Conservation (phyloP, 352 stramenopile species). For the Pythium monospermum region DNA sequence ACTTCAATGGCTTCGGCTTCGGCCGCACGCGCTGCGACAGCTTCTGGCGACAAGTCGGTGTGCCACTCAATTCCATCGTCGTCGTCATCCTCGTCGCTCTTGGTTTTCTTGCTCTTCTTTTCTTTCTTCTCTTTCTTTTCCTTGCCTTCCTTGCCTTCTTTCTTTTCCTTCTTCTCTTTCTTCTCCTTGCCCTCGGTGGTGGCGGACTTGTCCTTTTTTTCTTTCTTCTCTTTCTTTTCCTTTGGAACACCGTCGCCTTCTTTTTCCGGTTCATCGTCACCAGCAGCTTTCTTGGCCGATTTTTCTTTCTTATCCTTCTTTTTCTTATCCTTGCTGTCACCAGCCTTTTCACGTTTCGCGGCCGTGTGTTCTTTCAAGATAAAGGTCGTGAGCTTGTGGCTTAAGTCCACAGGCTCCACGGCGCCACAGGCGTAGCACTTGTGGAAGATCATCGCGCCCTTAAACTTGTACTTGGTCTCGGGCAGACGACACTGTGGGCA, state of each 20-base stretch:
- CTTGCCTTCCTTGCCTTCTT: conserved; percentile 85
- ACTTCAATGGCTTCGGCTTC: conserved; percentile 82
- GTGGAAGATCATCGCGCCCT: conserved; percentile 95
- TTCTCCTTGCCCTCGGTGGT: conserved; percentile 53
- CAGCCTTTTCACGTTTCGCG: conserved; percentile 79
- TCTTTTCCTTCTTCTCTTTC: conserved; percentile 58
- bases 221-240: conserved; percentile 54
- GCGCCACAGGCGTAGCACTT: conserved; percentile 98
- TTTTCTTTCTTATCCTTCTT: conserved; percentile 72
- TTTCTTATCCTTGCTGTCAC: conserved; percentile 44
- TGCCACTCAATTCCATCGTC: conserved; percentile 83
- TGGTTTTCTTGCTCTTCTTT: conserved; percentile 79
- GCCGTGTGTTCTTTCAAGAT: conserved; percentile 96
- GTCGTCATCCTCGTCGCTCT: conserved; percentile 41
- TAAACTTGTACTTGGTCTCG: conserved; percentile 99
- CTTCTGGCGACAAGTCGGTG: conserved; percentile 79
- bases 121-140: conserved; percentile 80
- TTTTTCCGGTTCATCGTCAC: conserved; percentile 42
- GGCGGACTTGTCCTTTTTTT: no score
- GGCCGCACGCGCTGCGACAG: conserved; percentile 70
- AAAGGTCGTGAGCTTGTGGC: conserved; percentile 97
- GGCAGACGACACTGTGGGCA: conserved; percentile 96
- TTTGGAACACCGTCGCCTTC: conserved; percentile 50
- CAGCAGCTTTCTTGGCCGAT: conserved; percentile 35
- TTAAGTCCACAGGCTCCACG: conserved; percentile 97